Percentiles rank a stretch among this genome's conserved stretches.
phyloP scores from a whole-genome alignment of 768 basidiomycete genomes.

The Cystobasidium onofrii region DNA sequence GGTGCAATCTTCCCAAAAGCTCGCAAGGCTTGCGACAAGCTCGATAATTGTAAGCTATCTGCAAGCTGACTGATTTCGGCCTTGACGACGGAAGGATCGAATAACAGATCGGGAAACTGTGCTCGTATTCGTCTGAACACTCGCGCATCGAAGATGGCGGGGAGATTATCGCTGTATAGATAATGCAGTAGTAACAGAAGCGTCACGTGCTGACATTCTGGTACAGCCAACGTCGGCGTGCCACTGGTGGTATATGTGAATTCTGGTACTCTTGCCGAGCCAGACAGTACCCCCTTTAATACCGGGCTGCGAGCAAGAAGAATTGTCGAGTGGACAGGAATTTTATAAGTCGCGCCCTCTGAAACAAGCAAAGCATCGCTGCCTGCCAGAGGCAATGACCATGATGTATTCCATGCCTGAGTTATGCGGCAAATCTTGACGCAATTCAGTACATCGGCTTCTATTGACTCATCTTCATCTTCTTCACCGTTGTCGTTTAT shows the following conservation, averaged over 20 bases:
- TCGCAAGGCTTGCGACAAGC: slow-evolving; percentile 55
- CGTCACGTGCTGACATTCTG: slow-evolving; percentile 58
- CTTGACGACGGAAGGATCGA: slow-evolving; percentile 54
- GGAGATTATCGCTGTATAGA: slow-evolving; percentile 75
- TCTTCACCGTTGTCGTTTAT: slow-evolving; percentile 22
- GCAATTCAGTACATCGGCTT: slow-evolving; percentile 47
- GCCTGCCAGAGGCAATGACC: slow-evolving; percentile 45
- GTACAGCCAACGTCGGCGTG: slow-evolving; percentile 45
- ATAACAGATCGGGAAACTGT: slow-evolving; percentile 44
- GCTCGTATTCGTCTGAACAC: slow-evolving; percentile 51
- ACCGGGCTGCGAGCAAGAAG: slow-evolving; percentile 56
- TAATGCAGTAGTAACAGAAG: slow-evolving; percentile 70
- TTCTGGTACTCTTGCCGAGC: slow-evolving; percentile 25
- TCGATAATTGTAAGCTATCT: slow-evolving; percentile 54
- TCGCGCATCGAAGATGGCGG: slow-evolving; percentile 76
- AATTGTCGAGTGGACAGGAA: slow-evolving; percentile 62
- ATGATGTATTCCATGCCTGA: slow-evolving; percentile 42
- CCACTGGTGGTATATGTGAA: neutral
- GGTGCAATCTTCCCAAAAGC: slow-evolving; percentile 57
- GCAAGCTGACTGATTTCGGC: slow-evolving; percentile 59
- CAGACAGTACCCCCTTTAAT: slow-evolving; percentile 49
- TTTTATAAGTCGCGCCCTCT: slow-evolving; percentile 45
- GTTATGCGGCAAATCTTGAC: slow-evolving; percentile 12
- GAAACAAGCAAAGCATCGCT: slow-evolving; percentile 59
- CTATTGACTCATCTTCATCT: slow-evolving; percentile 47